Conservation (phyloP, 495 filamentous ascomycete species). For the Annulohypoxylon nitens region DNA sequence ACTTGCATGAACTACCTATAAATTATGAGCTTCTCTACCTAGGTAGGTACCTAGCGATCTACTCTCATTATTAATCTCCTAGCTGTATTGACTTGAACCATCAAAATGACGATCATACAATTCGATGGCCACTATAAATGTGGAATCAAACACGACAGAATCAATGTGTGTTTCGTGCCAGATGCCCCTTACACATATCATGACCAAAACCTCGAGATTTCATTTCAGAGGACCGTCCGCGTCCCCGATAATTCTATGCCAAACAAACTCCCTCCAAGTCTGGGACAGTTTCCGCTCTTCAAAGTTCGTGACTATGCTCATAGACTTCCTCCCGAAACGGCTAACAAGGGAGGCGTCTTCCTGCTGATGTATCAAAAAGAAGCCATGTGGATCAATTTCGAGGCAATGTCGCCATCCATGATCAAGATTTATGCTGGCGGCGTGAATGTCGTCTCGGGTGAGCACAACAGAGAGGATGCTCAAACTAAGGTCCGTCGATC, state of each 20-base stretch:
- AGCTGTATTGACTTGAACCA: not conserved
- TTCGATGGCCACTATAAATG: not conserved
- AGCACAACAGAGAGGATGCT: slow-evolving; percentile 49
- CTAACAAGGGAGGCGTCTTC: slow-evolving; percentile 60
- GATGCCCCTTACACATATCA: not conserved
- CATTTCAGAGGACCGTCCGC: slow-evolving; percentile 60
- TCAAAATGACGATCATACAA: not conserved
- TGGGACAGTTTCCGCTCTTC: slow-evolving; percentile 60
- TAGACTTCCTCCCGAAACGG: slow-evolving; percentile 51
- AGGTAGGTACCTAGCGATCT: not conserved
- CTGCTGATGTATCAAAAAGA: slow-evolving; percentile 61
- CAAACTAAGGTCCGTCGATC: not conserved
- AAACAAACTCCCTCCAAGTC: slow-evolving; percentile 54
- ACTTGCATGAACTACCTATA: no score
- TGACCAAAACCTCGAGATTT: not conserved
- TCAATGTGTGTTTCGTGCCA: not conserved
- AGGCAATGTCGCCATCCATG: slow-evolving; percentile 50
- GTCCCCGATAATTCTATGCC: slow-evolving; percentile 56
- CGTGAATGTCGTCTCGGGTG: slow-evolving; percentile 63
- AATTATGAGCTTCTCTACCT: no score
- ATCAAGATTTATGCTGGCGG: slow-evolving; percentile 62
- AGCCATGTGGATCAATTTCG: slow-evolving; percentile 63
- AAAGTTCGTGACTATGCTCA: slow-evolving; percentile 49
- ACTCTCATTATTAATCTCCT: not conserved
- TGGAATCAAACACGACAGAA: not conserved